Percentiles rank a stretch among this genome's conserved stretches.
phyloP scores from a whole-genome alignment of 2,329 filamentous ascomycete species.

The Fusarium sp. region DNA sequence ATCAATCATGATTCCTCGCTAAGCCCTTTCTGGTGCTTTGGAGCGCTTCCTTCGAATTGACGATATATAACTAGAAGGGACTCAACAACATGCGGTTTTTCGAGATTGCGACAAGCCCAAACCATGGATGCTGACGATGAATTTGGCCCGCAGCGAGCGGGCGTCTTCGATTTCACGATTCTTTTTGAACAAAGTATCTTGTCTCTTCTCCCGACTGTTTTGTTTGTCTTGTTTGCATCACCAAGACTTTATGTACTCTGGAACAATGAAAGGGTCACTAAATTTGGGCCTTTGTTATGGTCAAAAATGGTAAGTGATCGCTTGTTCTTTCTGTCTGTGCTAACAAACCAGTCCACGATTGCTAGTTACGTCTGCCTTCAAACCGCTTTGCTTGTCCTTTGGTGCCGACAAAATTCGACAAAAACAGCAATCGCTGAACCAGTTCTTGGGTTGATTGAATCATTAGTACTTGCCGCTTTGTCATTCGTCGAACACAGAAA shows the following conservation, averaged over 20 bases:
- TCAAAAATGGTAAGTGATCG: slow-evolving; percentile 35
- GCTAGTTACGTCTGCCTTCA: slow-evolving; percentile 37
- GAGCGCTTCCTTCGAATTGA: slow-evolving; percentile 7
- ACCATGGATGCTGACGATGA: slow-evolving; percentile 30
- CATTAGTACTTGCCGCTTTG: slow-evolving; percentile 43
- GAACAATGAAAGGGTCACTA: slow-evolving; percentile 5
- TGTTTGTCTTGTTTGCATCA: slow-evolving; percentile 44
- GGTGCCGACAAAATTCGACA: slow-evolving; percentile 43
- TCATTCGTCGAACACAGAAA: slow-evolving; percentile 53
- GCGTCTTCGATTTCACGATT: slow-evolving; percentile 49
- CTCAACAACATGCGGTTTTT: neutral
- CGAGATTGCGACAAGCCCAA: neutral
- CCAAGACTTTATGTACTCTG: slow-evolving; percentile 31
- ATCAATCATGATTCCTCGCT: neutral
- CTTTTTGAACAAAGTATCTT: slow-evolving; percentile 50
- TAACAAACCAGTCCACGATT: slow-evolving; percentile 29
- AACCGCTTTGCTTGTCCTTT: slow-evolving; percentile 45
- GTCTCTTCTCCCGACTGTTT: slow-evolving; percentile 44
- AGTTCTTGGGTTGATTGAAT: slow-evolving; percentile 46
- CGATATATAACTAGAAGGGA: neutral
- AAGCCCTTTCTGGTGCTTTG: slow-evolving; percentile 17
- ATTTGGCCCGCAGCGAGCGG: slow-evolving; percentile 45
- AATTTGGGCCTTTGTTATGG: slow-evolving; percentile 33
- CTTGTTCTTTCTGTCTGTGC: fast-evolving
- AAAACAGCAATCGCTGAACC: slow-evolving; percentile 48